Percentiles rank a stretch among this genome's conserved stretches.
These are phyloP conservation scores for Starmerella stellata DNA, from an alignment of 805 yeast species.

Conservation along the genomic window DNA sequence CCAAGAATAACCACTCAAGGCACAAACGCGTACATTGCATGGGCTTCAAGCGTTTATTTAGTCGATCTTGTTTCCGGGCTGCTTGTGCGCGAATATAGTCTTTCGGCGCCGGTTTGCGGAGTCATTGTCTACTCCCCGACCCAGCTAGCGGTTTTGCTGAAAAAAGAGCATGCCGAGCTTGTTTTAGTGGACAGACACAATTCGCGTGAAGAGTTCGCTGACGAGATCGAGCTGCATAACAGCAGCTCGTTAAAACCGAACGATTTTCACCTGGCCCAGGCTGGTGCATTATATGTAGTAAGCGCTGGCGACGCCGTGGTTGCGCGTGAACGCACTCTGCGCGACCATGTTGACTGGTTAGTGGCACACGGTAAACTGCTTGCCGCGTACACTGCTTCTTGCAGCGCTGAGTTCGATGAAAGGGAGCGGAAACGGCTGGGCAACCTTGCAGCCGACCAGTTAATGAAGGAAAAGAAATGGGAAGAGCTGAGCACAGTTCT, in stretches of 20 bases:
- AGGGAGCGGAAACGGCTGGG: slow-evolving; percentile 29
- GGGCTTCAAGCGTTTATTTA: slow-evolving; percentile 68
- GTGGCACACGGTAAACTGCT: slow-evolving; percentile 33
- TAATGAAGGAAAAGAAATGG: slow-evolving; percentile 7
- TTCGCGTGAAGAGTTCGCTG: slow-evolving; percentile 60
- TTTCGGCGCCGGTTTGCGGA: slow-evolving; percentile 7
- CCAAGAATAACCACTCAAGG: slow-evolving; percentile 49
- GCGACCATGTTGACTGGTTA: slow-evolving; percentile 62
- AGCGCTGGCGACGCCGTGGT: slow-evolving; percentile 69
- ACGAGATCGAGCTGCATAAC: slow-evolving; percentile 46
- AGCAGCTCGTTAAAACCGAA: slow-evolving; percentile 48
- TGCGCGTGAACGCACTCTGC: slow-evolving; percentile 49
- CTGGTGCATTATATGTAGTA: slow-evolving; percentile 41
- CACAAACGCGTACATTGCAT: slow-evolving; percentile 54
- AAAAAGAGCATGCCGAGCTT: slow-evolving; percentile 29
- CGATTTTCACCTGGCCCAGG: slow-evolving; percentile 34
- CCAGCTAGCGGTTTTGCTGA: slow-evolving; percentile 11
- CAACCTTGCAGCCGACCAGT: slow-evolving; percentile 29
- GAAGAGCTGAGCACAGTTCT: slow-evolving; percentile 5
- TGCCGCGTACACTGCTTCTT: slow-evolving; percentile 41
- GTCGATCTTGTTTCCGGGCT: slow-evolving; percentile 21
- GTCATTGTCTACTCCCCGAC: slow-evolving; percentile 6
- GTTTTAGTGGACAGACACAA: slow-evolving; percentile 44
- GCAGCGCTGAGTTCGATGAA: neutral
- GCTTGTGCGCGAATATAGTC: neutral